These are phyloP conservation scores for Sporothrix schenckii DNA, from an alignment of 2,329 filamentous ascomycete species.

Conservation along the genomic window DNA sequence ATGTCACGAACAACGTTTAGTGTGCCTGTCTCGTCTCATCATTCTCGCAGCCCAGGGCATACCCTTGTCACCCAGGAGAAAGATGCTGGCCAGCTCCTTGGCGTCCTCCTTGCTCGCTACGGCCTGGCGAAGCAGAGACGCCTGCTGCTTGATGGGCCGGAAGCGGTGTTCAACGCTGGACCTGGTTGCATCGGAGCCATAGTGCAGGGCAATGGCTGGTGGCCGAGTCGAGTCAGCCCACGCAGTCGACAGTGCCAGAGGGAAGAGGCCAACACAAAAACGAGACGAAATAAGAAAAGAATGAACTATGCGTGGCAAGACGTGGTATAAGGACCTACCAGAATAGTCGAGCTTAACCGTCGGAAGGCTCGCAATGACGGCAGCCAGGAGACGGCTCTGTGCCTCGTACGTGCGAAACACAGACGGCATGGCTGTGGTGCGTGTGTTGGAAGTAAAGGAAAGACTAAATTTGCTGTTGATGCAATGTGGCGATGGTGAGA, in stretches of 20 bases:
- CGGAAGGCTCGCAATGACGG: conserved; percentile 61
- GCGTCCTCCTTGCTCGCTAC: conserved; percentile 48
- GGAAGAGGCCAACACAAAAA: conserved; percentile 24
- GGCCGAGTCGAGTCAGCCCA: conserved; percentile 23
- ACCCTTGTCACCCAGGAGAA: conserved; percentile 48
- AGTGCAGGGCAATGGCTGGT: conserved; percentile 52
- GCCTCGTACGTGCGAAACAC: conserved; percentile 65
- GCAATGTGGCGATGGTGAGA: background rate
- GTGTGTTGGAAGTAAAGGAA: background rate
- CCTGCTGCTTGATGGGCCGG: conserved; percentile 51
- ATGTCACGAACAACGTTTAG: background rate
- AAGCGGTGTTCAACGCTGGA: conserved; percentile 57
- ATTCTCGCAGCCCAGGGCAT: conserved; percentile 32
- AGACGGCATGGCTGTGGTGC: conserved; percentile 48
- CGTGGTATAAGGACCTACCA: conserved; percentile 50
- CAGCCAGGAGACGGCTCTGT: conserved; percentile 62
- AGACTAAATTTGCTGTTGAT: background rate
- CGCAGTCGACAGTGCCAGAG: background rate
- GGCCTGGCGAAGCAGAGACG: conserved; percentile 45
- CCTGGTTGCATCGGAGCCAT: conserved; percentile 54
- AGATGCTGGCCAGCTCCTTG: conserved; percentile 50
- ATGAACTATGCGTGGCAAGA: too few relatives aligned
- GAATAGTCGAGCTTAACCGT: conserved; percentile 62
- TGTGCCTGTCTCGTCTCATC: background rate
- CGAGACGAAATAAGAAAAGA: conserved; percentile 2